A percentile compares a stretch with the other conserved stretches of the same genome.
Evolutionary conservation across 2,329 filamentous ascomycete species (phyloP).

Genomic region (Huntiella bhutanensis): DNA sequence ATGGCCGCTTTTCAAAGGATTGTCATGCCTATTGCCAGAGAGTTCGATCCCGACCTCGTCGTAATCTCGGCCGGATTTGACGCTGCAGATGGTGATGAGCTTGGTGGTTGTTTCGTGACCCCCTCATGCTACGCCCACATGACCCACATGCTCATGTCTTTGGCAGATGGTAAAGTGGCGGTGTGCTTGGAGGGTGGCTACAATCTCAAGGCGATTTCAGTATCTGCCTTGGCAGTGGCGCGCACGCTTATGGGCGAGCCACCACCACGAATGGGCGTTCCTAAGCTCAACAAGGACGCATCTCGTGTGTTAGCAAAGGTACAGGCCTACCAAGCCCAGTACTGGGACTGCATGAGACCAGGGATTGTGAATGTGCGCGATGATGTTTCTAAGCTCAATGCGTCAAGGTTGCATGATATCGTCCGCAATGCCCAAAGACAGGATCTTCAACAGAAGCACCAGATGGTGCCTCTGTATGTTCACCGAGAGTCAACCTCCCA

Average conservation of each 20-base stretch:
- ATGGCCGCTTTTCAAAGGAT: conserved; percentile 90
- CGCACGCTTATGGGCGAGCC: conserved; percentile 90
- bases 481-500: conserved; percentile 53
- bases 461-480: conserved; percentile 66
- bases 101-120: conserved; percentile 83
- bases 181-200: conserved; percentile 94
- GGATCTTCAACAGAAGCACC: conserved; percentile 48
- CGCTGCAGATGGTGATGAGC: conserved; percentile 77
- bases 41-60: conserved; percentile 86
- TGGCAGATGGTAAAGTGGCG: conserved; percentile 73
- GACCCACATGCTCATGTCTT: conserved; percentile 97
- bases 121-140: conserved; percentile 90
- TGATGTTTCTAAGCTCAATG: conserved; percentile 31
- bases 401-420: conserved; percentile 56
- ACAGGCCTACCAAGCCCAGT: conserved; percentile 42
- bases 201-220: conserved; percentile 80
- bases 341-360: conserved; percentile 78
- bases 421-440: conserved; percentile 61
- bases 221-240: conserved; percentile 79
- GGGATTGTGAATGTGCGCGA: conserved; percentile 37
- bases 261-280: conserved; percentile 41
- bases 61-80: conserved; percentile 95
- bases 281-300: conserved; percentile 38
- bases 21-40: conserved; percentile 85
- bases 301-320: conserved; percentile 37